A percentile compares a stretch with the other conserved stretches of the same genome.
Conservation (phyloP, 345 rosid genomes). For the Tarenaya hassleriana region DNA sequence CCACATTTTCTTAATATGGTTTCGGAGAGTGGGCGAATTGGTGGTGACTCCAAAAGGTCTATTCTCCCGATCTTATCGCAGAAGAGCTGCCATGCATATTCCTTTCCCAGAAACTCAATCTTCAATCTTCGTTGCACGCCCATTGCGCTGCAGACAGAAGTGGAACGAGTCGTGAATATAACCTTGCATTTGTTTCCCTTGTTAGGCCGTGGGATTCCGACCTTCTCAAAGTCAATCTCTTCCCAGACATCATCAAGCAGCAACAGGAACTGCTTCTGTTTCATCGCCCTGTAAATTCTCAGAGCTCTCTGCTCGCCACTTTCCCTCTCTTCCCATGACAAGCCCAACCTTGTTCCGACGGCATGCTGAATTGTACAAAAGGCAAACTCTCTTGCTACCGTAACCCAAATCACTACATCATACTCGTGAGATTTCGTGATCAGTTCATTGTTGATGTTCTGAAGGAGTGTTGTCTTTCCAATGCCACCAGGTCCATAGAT, state of each 20-base stretch:
- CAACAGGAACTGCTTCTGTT: slow-evolving; percentile 28
- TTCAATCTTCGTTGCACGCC: slow-evolving; percentile 22
- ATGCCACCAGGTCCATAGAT: slow-evolving; percentile 30
- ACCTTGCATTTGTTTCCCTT: slow-evolving; percentile 28
- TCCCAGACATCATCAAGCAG: slow-evolving; percentile 45
- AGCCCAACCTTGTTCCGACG: slow-evolving; percentile 29
- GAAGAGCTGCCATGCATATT: slow-evolving; percentile 28
- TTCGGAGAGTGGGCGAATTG: slow-evolving; percentile 29
- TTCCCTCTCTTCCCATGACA: slow-evolving; percentile 34
- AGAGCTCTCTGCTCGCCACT: slow-evolving; percentile 29
- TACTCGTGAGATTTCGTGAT: slow-evolving; percentile 21
- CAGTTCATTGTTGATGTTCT: slow-evolving; percentile 29
- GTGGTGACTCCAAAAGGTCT: slow-evolving; percentile 23
- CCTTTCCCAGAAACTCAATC: slow-evolving; percentile 23
- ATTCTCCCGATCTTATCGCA: slow-evolving; percentile 22
- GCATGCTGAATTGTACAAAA: slow-evolving; percentile 33
- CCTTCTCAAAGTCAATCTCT: slow-evolving; percentile 31
- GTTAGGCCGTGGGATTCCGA: slow-evolving; percentile 38
- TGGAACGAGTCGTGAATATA: slow-evolving; percentile 31
- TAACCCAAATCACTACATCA: slow-evolving; percentile 38
- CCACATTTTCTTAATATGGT: slow-evolving; percentile 38
- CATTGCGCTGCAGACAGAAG: slow-evolving; percentile 24
- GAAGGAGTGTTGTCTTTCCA: slow-evolving; percentile 30
- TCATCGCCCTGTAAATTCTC: slow-evolving; percentile 26
- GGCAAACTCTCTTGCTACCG: slow-evolving; percentile 29